A percentile compares a stretch with the other conserved stretches of the same genome.
Evolutionary conservation across 768 basidiomycete genomes (phyloP).

Genomic region (Strobilomyces dryophilus): DNA sequence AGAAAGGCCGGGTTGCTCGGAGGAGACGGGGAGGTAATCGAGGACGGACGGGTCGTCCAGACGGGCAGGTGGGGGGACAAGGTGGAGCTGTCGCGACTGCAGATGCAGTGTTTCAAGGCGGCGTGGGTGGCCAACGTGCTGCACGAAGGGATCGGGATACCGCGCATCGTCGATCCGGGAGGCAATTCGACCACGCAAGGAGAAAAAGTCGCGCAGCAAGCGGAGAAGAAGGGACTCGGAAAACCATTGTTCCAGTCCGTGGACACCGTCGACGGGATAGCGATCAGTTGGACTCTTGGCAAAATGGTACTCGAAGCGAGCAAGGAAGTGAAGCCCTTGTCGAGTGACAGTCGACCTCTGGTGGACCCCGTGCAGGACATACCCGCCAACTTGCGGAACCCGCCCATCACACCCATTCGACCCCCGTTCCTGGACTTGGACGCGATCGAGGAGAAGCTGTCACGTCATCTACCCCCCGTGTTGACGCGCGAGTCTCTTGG

Average conservation of each 20-base stretch:
- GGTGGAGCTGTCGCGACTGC: conserved; percentile 79
- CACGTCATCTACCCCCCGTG: conserved; percentile 62
- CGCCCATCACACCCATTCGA: conserved; percentile 58
- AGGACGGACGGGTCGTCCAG: conserved; percentile 57
- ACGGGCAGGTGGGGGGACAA: conserved; percentile 65
- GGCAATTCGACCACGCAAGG: conserved; percentile 71
- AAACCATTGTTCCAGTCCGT: conserved; percentile 86
- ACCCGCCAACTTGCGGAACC: conserved; percentile 43
- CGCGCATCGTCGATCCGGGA: conserved; percentile 81
- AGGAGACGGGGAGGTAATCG: conserved; percentile 62
- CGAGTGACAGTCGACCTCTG: conserved; percentile 49
- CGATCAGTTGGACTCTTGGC: conserved; percentile 96
- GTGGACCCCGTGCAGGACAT: conserved; percentile 70
- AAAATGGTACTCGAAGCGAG: conserved; percentile 99
- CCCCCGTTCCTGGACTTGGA: conserved; percentile 58
- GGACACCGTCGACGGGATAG: conserved; percentile 88
- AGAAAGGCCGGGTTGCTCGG: conserved; percentile 46
- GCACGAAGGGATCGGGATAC: conserved; percentile 94
- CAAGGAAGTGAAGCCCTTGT: conserved; percentile 63
- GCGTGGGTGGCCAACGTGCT: conserved; percentile 97
- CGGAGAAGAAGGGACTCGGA: conserved; percentile 78
- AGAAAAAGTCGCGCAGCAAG: conserved; percentile 70
- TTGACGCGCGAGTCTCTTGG: conserved; percentile 64
- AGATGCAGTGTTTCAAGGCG: conserved; percentile 99
- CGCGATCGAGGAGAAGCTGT: conserved; percentile 58